phyloP scores from a whole-genome alignment of 225 moss, liverwort and hornwort species.

The Bryum argenteum region DNA sequence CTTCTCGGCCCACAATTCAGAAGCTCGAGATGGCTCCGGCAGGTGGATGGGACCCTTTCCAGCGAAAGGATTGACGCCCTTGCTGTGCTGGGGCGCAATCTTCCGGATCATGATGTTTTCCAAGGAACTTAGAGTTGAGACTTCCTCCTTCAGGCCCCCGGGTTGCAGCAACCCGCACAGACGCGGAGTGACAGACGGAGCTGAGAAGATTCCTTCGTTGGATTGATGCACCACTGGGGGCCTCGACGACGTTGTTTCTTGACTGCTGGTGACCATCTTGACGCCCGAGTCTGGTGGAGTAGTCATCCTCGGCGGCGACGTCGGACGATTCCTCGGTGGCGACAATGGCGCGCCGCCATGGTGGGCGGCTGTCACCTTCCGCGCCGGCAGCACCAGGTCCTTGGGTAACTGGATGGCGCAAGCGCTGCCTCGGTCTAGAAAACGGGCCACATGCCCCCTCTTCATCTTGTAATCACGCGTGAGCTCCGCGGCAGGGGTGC shows the following conservation, averaged over 20 bases:
- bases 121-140: slow-evolving; percentile 66
- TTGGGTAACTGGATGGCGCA: slow-evolving; percentile 68
- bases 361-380: slow-evolving; percentile 49
- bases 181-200: slow-evolving; percentile 42
- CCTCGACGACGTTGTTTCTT: slow-evolving; percentile 22
- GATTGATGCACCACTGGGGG: slow-evolving; percentile 26
- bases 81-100: slow-evolving; percentile 65
- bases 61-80: slow-evolving; percentile 59
- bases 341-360: slow-evolving; percentile 33
- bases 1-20: slow-evolving; percentile 72
- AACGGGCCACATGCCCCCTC: slow-evolving; percentile 87
- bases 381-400: slow-evolving; percentile 58
- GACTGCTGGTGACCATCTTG: not conserved
- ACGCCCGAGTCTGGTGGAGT: not conserved
- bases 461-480: slow-evolving; percentile 68
- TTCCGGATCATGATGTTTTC: slow-evolving; percentile 71
- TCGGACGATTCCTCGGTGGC: slow-evolving; percentile 19
- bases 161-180: slow-evolving; percentile 72
- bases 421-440: slow-evolving; percentile 66
- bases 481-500: slow-evolving; percentile 50
- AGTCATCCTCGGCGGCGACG: slow-evolving; percentile 3
- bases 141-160: slow-evolving; percentile 43
- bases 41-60: slow-evolving; percentile 53
- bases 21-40: slow-evolving; percentile 60
- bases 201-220: slow-evolving; percentile 63